Base-by-base conservation (phyloP, 352 stramenopile species). In the Phytophthora quininea region DNA sequence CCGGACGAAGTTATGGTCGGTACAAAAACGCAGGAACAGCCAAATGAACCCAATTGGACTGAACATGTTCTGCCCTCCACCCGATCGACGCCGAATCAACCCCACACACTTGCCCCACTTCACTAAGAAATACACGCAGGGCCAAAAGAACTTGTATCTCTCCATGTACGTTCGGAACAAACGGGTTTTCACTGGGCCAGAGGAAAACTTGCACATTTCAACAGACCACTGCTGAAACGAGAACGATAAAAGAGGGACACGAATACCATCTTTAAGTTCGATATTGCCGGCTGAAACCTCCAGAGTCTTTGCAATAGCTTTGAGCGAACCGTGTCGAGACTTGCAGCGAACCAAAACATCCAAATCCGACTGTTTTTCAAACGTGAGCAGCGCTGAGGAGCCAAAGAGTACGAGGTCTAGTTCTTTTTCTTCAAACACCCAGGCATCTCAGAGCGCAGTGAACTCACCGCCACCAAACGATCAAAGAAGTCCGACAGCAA, bases 301-400 rank as follows among this genome's bases (percentile, higher is more conserved):
- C 27, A 88, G 56, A 24, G 52, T 55, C 35, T 73, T 54, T 11
- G 77, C 71, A 29, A 88, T 79, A 7, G 53, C 53, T 37, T 74
- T 64, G 31, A 88, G 50, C 31, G 63, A 68, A 3, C 71, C 70
- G 40, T 57, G 62, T 42, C 46, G 33, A 33, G 42, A 59, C 10
- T 64, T 63, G 48, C 51, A 64, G 42, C 50, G 40, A 42, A 89
- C 52, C 67, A 92, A 82, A 9, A 92, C 71, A 54, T 93, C 86
- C 11, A 94, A 58, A 68, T 94, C 86, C 0, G 86, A 94, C 48
- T 92, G 76, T 15, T 86, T 77, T 53, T 94, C 86, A 67, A 93
- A 93, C 4, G 83, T 92, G 5, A 94, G 64, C 35, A 94, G 55
- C 3, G 72, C 76, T 33, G 86, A 92, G 12, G 86, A 94, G 0